These are phyloP conservation scores for Leccinum fibrillosum DNA, from an alignment of 768 basidiomycete genomes.

Conservation along the genomic window DNA sequence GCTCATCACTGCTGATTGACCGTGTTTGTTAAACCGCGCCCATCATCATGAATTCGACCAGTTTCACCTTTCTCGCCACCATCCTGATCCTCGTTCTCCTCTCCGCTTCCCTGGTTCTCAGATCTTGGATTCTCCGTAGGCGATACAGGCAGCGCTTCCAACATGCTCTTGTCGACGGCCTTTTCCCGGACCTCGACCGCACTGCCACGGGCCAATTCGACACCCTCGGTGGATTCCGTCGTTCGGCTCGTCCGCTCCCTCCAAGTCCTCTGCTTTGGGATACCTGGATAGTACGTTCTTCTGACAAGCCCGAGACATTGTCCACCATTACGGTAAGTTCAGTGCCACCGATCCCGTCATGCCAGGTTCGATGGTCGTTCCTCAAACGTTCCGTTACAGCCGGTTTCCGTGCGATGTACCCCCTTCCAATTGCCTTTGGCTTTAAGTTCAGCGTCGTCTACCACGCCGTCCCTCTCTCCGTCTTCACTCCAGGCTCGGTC, in stretches of 20 bases:
- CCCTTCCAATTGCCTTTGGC: constrained; percentile 1
- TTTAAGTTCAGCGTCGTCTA: not conserved
- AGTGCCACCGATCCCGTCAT: not conserved
- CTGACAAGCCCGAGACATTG: constrained; percentile 2
- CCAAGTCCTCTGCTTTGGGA: constrained; percentile 19
- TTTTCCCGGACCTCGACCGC: constrained; percentile 31
- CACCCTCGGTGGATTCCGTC: not conserved
- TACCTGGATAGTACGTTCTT: constrained; percentile 5
- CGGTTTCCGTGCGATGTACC: constrained; percentile 12
- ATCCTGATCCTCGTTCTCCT: constrained; percentile 64
- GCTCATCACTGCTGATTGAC: constrained; percentile 9
- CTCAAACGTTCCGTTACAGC: constrained; percentile 8
- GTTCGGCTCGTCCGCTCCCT: constrained; percentile 3
- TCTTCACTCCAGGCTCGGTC: not conserved
- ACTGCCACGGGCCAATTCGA: not conserved
- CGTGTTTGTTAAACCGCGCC: not conserved
- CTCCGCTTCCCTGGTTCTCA: constrained; percentile 59
- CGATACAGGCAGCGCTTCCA: constrained; percentile 53
- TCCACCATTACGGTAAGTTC: constrained; percentile 15
- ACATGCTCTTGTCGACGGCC: constrained; percentile 50
- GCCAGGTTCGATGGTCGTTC: not conserved
- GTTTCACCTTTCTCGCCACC: constrained; percentile 72
- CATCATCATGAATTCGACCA: constrained; percentile 28
- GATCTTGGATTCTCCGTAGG: constrained; percentile 59
- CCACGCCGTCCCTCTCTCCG: not conserved